Conservation (phyloP, 345 rosid species). For the Microcos paniculata region DNA sequence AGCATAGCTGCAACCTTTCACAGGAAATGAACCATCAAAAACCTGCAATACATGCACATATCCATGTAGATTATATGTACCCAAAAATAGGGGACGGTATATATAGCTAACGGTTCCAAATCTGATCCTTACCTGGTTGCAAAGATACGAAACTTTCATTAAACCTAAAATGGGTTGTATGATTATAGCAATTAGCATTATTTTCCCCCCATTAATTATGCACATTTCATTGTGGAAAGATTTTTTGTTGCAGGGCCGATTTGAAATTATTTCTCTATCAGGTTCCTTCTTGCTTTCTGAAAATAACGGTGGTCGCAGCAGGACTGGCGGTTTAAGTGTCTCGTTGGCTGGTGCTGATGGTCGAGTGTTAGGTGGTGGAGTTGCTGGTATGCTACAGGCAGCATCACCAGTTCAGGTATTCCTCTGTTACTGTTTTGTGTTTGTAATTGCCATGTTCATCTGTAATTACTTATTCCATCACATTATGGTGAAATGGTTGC, state of each 20-base stretch:
- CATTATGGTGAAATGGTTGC: constrained; percentile 1
- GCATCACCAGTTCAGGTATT: constrained; percentile 84
- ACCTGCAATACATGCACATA: not conserved
- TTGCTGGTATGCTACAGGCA: constrained; percentile 71
- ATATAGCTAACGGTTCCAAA: not conserved
- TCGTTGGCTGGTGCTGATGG: constrained; percentile 80
- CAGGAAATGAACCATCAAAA: not conserved
- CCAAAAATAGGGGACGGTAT: not conserved
- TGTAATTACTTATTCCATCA: not conserved
- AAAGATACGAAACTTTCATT: not conserved
- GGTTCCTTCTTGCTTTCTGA: constrained; percentile 69
- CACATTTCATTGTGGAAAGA: not conserved
- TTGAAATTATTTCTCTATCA: constrained; percentile 75
- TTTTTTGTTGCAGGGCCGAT: constrained; percentile 65
- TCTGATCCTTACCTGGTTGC: not conserved
- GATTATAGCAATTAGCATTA: not conserved
- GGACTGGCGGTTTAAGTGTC: constrained; percentile 60
- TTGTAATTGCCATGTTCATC: not conserved
- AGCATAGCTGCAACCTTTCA: not conserved
- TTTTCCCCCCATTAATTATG: not conserved
- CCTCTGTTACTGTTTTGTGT: not conserved
- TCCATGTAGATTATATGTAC: not conserved
- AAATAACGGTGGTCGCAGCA: constrained; percentile 40
- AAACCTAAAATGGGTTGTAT: not conserved
- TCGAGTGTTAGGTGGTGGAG: constrained; percentile 77